Evolutionary conservation across 1,139 yeast genomes (phyloP).

Genomic region (Lodderomyces pseudojiufengensis): DNA sequence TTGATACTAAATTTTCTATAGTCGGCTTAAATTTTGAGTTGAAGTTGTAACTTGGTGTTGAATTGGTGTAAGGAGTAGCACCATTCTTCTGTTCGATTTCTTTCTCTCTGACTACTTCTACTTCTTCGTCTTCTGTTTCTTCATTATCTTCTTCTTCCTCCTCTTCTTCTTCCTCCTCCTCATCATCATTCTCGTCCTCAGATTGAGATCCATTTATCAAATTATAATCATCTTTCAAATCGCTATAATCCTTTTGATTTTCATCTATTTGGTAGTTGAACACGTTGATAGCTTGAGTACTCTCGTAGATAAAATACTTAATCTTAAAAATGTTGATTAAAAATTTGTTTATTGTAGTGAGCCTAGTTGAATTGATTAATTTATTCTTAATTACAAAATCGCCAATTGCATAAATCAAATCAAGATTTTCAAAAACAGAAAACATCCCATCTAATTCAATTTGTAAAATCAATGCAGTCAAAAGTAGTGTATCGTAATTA

Average conservation of each 20-base stretch:
- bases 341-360: constrained; percentile 18
- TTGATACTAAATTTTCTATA: constrained; percentile 17
- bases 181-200: constrained; percentile 16
- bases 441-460: constrained; percentile 36
- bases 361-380: constrained; percentile 12
- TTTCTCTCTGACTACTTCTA: too few species aligned
- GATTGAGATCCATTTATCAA: constrained; percentile 18
- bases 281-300: constrained; percentile 38
- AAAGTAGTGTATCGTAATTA: constrained; percentile 21
- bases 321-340: constrained; percentile 28
- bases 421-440: constrained; percentile 43
- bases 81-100: not conserved
- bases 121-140: constrained; percentile 1
- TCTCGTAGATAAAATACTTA: constrained; percentile 30
- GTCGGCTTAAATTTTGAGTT: constrained; percentile 16
- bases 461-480: constrained; percentile 34
- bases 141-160: constrained; percentile 8
- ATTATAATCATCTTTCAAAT: constrained; percentile 35
- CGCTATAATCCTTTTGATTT: constrained; percentile 27
- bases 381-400: constrained; percentile 30
- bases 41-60: constrained; percentile 4
- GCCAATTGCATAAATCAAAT: constrained; percentile 42
- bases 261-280: constrained; percentile 38
- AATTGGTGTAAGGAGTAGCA: not conserved
- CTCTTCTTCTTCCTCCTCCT: constrained; percentile 16